Conservation (phyloP, 257 asterid genomes). For the Orobanche coerulescens region DNA sequence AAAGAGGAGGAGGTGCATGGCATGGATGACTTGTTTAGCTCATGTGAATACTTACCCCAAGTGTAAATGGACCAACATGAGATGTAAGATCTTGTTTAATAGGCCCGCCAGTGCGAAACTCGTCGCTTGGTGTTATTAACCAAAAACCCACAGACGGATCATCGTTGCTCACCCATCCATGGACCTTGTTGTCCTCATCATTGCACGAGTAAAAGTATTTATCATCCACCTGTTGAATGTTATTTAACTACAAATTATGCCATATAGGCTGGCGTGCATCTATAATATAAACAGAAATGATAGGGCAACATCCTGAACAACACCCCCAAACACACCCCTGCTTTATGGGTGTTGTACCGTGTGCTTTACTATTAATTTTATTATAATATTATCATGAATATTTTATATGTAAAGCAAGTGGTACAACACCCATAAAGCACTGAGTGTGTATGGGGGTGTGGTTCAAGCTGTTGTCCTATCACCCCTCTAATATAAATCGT, state of each 20-base stretch:
- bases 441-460: too few relatives aligned
- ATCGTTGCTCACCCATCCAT: conserved; percentile 52
- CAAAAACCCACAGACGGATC: conserved; percentile 41
- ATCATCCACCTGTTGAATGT: conserved; percentile 49
- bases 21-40: neutral
- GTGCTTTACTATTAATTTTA: too few relatives aligned
- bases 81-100: conserved; percentile 66
- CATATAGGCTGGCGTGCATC: neutral
- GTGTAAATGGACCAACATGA: conserved; percentile 57
- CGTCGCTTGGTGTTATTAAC: conserved; percentile 67
- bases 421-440: too few relatives aligned
- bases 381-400: too few relatives aligned
- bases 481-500: too few relatives aligned
- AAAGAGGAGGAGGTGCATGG: too few relatives aligned
- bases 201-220: conserved; percentile 55
- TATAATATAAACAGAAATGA: neutral
- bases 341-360: too few relatives aligned
- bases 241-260: neutral
- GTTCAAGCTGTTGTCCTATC: too few relatives aligned
- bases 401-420: too few relatives aligned
- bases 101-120: conserved; percentile 66
- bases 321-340: too few relatives aligned
- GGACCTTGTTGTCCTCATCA: conserved; percentile 45
- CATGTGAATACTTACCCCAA: conserved; percentile 33
- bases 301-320: too few relatives aligned